Base-by-base conservation (phyloP, 2,329 filamentous ascomycete genomes). In the Truncatella angustata region DNA sequence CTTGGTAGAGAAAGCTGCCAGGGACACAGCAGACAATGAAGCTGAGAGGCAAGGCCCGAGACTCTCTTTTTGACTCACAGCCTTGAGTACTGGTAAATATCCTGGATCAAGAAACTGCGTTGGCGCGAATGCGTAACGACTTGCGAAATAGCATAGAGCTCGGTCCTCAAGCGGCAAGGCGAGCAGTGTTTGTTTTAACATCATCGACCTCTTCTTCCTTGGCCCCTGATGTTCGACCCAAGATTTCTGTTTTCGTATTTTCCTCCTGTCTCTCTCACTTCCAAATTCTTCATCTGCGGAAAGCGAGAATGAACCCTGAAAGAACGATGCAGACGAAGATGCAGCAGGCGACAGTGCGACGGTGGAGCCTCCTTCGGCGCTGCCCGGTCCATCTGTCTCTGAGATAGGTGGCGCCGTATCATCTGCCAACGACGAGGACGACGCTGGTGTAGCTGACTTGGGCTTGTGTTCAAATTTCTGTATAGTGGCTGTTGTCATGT, bases 401-500 rank as follows among this genome's bases (percentile, higher is more conserved):
- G 40, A 16, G 5, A 26, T 24, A 9, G 14, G 21, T 23, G 40
- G 28, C 16, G 12, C 40, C 37, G 37, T 5, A 18, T 18, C 37
- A 40, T 18, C 18, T 20, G 42, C 21, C 21, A 10, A 5, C 23
- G 39, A 24, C 5, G 21, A 6, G 6, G 14, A 12, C 20, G 44
- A 47, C n/a, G 26, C 12, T 3, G 28, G 35, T n/a, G 28, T 10
- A 16, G 24, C 35, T 26, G 20, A 20, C 16, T 28, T 34, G 28
- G 18, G 32, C 20, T 44, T 44, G 23, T 24, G 40, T 23, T 44
- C 40, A 35, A 50, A 50, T 36, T 43, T 50, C n/a, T 50, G 24
- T 14, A 50, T 50, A 12, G 48, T 50, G 30, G 35, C 48, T 10
- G 48, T 40, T 16, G 48, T 50, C 48, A 50, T 50, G 48, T 50